These are phyloP conservation scores for Sphagnum contortum DNA, from an alignment of 225 moss, liverwort and hornwort species.

Conservation along the genomic window DNA sequence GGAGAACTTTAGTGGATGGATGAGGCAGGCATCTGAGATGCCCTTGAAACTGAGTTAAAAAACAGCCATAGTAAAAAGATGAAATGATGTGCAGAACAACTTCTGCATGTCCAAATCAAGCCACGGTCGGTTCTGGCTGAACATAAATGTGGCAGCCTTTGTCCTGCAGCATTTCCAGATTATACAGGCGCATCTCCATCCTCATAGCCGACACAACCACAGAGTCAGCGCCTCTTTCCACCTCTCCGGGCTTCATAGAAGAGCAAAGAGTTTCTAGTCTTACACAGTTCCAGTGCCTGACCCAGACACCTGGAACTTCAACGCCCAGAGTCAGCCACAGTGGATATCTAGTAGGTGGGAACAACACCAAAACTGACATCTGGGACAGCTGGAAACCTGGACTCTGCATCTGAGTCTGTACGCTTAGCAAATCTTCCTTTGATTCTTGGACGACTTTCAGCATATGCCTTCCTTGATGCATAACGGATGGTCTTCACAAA, in stretches of 20 bases:
- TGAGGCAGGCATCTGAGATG: neutral
- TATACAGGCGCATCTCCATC: neutral
- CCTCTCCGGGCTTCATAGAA: neutral
- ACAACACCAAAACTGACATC: conserved; percentile 63
- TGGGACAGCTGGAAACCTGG: conserved; percentile 23
- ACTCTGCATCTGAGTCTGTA: conserved; percentile 58
- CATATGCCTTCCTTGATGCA: conserved; percentile 85
- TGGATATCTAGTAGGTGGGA: conserved; percentile 29
- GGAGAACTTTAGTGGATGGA: neutral
- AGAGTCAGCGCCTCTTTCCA: neutral
- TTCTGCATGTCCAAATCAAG: neutral
- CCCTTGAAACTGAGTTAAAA: neutral
- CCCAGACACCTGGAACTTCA: neutral
- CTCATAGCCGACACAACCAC: neutral
- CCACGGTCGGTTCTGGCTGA: neutral
- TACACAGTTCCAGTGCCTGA: neutral
- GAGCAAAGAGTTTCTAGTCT: neutral
- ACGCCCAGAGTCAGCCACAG: neutral
- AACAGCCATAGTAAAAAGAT: neutral
- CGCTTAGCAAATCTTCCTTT: conserved; percentile 92
- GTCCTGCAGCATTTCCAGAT: neutral
- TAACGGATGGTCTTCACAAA: conserved; percentile 95
- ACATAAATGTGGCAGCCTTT: neutral
- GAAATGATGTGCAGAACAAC: neutral
- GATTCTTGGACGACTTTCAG: conserved; percentile 83